These are phyloP conservation scores for Ceratobasidium sp. DNA, from an alignment of 1,284 basidiomycete species.

Conservation along the genomic window DNA sequence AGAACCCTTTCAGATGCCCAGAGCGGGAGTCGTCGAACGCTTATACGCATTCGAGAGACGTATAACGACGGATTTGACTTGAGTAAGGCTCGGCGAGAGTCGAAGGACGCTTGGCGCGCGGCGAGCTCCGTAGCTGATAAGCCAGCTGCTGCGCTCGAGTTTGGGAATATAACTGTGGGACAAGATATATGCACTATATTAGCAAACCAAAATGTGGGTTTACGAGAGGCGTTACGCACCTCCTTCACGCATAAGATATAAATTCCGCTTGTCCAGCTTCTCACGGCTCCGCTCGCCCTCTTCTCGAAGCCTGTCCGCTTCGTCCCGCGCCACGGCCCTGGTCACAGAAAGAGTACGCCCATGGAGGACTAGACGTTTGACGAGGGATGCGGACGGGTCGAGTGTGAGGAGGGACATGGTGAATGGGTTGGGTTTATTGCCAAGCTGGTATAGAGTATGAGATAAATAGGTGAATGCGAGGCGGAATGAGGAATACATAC, in stretches of 20 bases:
- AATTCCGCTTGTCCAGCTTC: constrained; percentile 95
- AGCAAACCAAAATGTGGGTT: too few relatives aligned
- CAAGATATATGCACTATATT: too few relatives aligned
- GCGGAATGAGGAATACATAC: background rate
- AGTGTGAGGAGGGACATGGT: constrained; percentile 89
- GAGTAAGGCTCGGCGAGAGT: constrained; percentile 82
- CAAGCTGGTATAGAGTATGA: constrained; percentile 58
- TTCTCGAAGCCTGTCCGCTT: constrained; percentile 88
- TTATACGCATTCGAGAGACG: constrained; percentile 93
- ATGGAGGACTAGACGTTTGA: constrained; percentile 88
- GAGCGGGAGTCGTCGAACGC: constrained; percentile 91
- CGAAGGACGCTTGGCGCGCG: constrained; percentile 85
- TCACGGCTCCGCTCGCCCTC: constrained; percentile 86
- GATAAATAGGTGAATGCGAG: constrained; percentile 39
- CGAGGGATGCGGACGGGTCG: constrained; percentile 92
- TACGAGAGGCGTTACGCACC: too few relatives aligned
- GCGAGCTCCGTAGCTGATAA: constrained; percentile 83
- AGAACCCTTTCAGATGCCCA: constrained; percentile 92
- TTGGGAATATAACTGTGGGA: constrained; percentile 85
- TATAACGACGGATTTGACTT: constrained; percentile 94
- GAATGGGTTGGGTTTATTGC: constrained; percentile 76
- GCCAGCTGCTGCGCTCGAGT: constrained; percentile 79
- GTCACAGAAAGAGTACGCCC: constrained; percentile 93
- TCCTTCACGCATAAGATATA: constrained; percentile 96
- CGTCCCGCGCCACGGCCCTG: constrained; percentile 90